These are phyloP conservation scores for Cystofilobasidium ferigula DNA, from an alignment of 768 basidiomycete species.

Conservation along the genomic window DNA sequence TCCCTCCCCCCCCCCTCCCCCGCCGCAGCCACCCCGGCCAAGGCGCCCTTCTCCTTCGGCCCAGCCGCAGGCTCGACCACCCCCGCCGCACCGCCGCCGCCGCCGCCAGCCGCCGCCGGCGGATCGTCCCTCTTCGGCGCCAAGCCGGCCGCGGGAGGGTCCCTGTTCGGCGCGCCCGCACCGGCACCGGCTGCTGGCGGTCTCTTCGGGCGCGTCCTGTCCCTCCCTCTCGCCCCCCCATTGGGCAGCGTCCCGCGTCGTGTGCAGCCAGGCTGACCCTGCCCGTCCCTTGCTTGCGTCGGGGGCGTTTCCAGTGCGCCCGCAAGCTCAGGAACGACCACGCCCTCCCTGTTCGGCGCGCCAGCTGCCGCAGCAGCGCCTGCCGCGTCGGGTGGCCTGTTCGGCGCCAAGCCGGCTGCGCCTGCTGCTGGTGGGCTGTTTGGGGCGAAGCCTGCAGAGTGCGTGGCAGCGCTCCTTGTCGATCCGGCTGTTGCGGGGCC, in stretches of 20 bases:
- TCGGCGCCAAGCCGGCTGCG: conserved; percentile 1
- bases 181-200: neutral
- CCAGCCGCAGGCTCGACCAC: neutral
- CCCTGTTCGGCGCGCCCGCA: conserved; percentile 11
- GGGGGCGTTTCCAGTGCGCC: no score
- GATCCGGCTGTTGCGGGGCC: no score
- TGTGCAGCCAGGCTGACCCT: no score
- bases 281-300: no score
- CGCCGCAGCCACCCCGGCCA: conserved; percentile 16
- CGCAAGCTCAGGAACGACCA: neutral
- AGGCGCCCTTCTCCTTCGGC: conserved; percentile 21
- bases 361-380: conserved; percentile 5
- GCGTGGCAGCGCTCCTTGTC: no score
- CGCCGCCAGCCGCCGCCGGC: neutral
- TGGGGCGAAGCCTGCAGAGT: conserved; percentile 7
- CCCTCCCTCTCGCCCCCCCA: neutral
- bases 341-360: neutral
- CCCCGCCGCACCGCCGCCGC: conserved; percentile 6
- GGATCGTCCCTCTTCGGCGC: conserved; percentile 12
- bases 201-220: neutral
- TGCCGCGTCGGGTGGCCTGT: neutral
- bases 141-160: conserved; percentile 10
- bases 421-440: neutral
- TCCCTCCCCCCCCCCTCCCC: neutral
- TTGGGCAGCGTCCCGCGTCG: no score